Base-by-base conservation (phyloP, 257 asterid genomes). In the Forsythia viridissima region DNA sequence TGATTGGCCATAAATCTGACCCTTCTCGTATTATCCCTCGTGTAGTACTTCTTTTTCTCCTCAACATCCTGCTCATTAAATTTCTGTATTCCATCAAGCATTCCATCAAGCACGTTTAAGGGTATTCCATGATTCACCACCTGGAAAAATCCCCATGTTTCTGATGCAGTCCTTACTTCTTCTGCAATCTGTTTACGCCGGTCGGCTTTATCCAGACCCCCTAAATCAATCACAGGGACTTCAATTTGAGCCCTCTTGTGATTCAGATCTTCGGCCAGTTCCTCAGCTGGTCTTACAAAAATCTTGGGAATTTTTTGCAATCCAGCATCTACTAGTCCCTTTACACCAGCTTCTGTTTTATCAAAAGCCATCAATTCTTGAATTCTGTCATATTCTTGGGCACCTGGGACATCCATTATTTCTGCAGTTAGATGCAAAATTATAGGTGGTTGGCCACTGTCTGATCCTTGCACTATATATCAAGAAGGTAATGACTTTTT, bases 311-410 rank as follows among this genome's bases (percentile, higher is more conserved):
- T 18, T 48, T 83, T 84, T 13, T 18, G 40, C 18, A 81, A 5
- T 16, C 90, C 93, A 24, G 89, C 82, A 71, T 88, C 95, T 0
- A 70, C 11, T 5, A 91, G 82, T 6, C 41, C 41, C 41, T 90
- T 90, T 1, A 89, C 95, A 3, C 95, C 95, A n/a, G 85, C 86
- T 43, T 79, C 79, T 2, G 91, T 86, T 55, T 86, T 88, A 8
- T 90, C 95, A 40, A 89, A 90, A 30, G 89, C 89, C 74, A 46
- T 81, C 0, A 91, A 77, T 83, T 88, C 84, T 57, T 81, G 78
- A 70, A 77, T 43, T 48, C 91, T 74, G 8, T 69, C 80, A 18
- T 55, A 68, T n/a, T 40, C 46, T 5, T 44, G 37, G 48, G 36
- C 73, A 57, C 9, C 37, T 70, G 73, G 70, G 42, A 13, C 57